A percentile compares a stretch with the other conserved stretches of the same genome.
These are phyloP conservation scores for Tillandsia leiboldiana DNA, from an alignment of 176 grass and related monocot species.

Conservation along the genomic window DNA sequence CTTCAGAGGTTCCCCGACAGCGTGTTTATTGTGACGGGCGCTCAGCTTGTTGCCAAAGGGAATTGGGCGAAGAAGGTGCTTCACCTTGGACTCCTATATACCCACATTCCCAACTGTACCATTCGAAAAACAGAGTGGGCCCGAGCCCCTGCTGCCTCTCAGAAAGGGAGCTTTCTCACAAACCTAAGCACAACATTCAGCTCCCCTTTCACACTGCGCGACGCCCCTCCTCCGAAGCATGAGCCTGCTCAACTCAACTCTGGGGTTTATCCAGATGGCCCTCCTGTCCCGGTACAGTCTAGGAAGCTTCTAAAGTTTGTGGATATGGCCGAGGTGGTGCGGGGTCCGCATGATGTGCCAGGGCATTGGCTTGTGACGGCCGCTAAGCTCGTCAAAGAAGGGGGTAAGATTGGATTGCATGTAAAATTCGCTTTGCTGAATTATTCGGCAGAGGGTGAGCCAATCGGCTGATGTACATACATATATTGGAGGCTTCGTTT, in stretches of 20 bases:
- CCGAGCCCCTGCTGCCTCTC: constrained; percentile 47
- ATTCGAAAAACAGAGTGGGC: constrained; percentile 69
- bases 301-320: constrained; percentile 89
- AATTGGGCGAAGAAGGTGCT: constrained; percentile 78
- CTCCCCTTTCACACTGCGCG: constrained; percentile 54
- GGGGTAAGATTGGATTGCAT: constrained; percentile 63
- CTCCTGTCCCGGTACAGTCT: constrained; percentile 70
- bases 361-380: constrained; percentile 81
- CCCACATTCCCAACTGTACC: constrained; percentile 62
- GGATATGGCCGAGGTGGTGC: constrained; percentile 77
- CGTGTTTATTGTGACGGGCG: constrained; percentile 81
- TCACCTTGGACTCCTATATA: constrained; percentile 68
- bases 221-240: constrained; percentile 27
- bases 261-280: constrained; percentile 82
- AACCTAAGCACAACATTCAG: constrained; percentile 78
- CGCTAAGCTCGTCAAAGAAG: constrained; percentile 13
- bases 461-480: neutral
- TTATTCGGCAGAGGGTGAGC: constrained; percentile 17
- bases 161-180: constrained; percentile 86
- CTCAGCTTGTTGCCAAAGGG: constrained; percentile 79
- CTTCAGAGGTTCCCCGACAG: constrained; percentile 42
- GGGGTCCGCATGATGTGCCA: constrained; percentile 68
- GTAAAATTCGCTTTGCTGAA: constrained; percentile 72
- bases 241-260: constrained; percentile 82
- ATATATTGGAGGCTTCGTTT: neutral